Base-by-base conservation (phyloP, 179 eudicot species). In the Silene vulgaris region DNA sequence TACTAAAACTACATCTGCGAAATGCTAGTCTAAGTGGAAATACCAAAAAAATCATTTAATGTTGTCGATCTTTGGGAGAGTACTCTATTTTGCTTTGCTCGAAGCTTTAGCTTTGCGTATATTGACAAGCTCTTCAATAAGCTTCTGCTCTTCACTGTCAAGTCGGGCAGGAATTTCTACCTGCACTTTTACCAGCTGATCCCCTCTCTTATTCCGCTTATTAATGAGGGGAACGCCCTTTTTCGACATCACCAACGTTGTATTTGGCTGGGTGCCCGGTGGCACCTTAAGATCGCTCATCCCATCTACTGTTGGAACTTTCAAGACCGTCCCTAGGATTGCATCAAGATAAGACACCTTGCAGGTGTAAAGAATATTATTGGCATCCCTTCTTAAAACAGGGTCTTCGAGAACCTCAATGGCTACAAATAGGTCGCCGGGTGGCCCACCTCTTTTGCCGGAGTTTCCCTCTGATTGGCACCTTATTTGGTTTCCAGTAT, bases 221-320 rank as follows among this genome's bases (percentile, higher is more conserved):
- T 90, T 89, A 30, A 90, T 57, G 75, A 81, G 66, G 1, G 96
- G 93, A 37, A 93, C 96, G 4, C 98, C 98, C 75, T 86, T 91
- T 83, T 90, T 91, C 4, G 89, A 86, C 96, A 93, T 85, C 52
- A 89, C 91, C 43, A 91, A 66, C 0, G 96, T 91, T 9, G 89
- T 85, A 69, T 89, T 88, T 0, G 98, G 98, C 71, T 93, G 98
- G 8, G 98, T 93, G 0, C 98, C 98, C 0, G 98, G 52, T 2
- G 98, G 96, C 20, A 93, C 84, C 78, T 89, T 90, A 70, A 91
- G 86, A 68, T 90, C 92, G 1, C 87, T 85, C 86, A 75, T 76
- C 61, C 98, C 98, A 71, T 93, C 97, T 0, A 93, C 96, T 3
- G 97, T 93, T 0, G 96, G 98, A 16, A 93, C 91, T 82, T 91